Percentiles rank a stretch among this genome's conserved stretches.
phyloP scores from a whole-genome alignment of 2,329 filamentous ascomycete species.

The Ophiostoma sp. region DNA sequence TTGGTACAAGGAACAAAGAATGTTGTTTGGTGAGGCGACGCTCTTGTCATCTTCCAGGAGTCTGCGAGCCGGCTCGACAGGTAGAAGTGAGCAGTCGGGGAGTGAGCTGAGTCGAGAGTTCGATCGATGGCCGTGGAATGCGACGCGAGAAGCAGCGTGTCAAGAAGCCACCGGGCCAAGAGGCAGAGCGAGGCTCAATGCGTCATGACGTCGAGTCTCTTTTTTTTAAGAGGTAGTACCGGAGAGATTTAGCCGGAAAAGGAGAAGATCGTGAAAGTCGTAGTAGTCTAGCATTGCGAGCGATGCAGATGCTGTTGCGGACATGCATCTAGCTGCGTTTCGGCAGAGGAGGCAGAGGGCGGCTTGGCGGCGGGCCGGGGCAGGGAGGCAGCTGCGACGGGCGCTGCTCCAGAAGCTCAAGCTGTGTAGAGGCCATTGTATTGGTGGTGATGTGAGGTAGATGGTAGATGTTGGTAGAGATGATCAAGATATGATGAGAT shows the following conservation, averaged over 20 bases:
- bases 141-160: background rate
- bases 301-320: background rate
- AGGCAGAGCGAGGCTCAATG: conserved; percentile 7
- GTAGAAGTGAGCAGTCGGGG: too few species aligned
- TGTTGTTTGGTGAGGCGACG: background rate
- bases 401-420: conserved; percentile 54
- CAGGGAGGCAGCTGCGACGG: conserved; percentile 63
- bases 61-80: conserved; percentile 20
- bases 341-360: conserved; percentile 60
- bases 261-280: background rate
- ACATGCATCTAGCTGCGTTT: conserved; percentile 47
- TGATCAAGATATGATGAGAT: background rate
- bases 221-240: background rate
- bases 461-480: background rate
- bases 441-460: conserved; percentile 22
- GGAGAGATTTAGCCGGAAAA: background rate
- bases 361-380: conserved; percentile 60
- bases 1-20: conserved; percentile 13
- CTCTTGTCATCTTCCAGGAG: background rate
- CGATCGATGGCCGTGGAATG: background rate
- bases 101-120: conserved; percentile 21
- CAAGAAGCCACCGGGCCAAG: background rate
- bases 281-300: background rate
- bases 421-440: conserved; percentile 29
- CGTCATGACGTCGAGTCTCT: background rate